Percentiles rank a stretch among this genome's conserved stretches.
Conservation (phyloP, 2,329 filamentous ascomycete genomes). For the Venturia nashicola region DNA sequence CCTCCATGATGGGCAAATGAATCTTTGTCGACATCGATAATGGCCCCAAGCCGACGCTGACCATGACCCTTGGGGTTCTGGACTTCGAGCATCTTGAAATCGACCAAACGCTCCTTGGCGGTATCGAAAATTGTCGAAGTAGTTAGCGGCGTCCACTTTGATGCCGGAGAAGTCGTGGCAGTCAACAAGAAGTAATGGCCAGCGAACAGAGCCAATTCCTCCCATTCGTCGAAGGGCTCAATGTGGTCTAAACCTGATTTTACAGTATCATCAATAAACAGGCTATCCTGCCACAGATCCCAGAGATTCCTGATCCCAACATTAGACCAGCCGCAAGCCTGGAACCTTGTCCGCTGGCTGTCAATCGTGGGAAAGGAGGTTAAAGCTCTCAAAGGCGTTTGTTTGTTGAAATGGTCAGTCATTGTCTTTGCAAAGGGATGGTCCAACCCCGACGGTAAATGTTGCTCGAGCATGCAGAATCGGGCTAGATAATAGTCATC, state of each 20-base stretch:
- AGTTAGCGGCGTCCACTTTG: not conserved
- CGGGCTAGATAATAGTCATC: conserved; percentile 37
- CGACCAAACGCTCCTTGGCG: not conserved
- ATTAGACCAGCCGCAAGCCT: conserved; percentile 51
- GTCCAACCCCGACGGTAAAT: conserved; percentile 61
- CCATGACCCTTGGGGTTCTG: conserved; percentile 1
- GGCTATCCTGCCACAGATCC: conserved; percentile 61
- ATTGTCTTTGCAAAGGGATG: conserved; percentile 83
- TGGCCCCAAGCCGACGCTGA: conserved; percentile 14
- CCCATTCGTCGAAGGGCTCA: conserved; percentile 95
- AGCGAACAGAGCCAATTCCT: conserved; percentile 78
- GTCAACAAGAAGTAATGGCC: conserved; percentile 73
- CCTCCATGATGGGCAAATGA: conserved; percentile 31
- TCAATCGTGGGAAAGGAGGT: conserved; percentile 52
- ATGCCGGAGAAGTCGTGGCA: conserved; percentile 28
- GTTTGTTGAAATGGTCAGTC: conserved; percentile 72
- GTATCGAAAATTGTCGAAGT: not conserved
- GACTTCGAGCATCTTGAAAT: not conserved
- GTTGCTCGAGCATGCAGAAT: conserved; percentile 80
- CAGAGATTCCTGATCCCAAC: conserved; percentile 60
- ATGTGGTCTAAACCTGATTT: conserved; percentile 52
- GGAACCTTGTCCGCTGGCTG: conserved; percentile 58
- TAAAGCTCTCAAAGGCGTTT: conserved; percentile 65
- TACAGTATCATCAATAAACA: conserved; percentile 45
- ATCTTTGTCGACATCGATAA: conserved; percentile 15